Percentiles rank a stretch among this genome's conserved stretches.
phyloP scores from a whole-genome alignment of 2,329 filamentous ascomycete species.

The Pseudocercospora eumusae region DNA sequence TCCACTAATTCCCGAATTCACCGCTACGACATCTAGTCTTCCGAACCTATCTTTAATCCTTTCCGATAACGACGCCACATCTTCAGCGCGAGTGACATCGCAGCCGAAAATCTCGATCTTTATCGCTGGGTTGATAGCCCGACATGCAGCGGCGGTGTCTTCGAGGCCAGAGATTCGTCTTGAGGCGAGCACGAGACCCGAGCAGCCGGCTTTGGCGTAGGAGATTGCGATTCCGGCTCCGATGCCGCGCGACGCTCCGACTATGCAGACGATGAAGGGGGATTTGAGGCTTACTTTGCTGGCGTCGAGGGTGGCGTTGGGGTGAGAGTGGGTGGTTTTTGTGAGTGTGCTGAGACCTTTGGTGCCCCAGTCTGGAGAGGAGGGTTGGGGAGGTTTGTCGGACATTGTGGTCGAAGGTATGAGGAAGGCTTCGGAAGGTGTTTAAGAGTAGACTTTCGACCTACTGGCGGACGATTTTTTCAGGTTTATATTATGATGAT shows the following conservation, averaged over 20 bases:
- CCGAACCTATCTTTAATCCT: slow-evolving; percentile 24
- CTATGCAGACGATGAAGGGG: slow-evolving; percentile 40
- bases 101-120: slow-evolving; percentile 35
- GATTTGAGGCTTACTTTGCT: slow-evolving; percentile 28
- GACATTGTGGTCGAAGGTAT: neutral
- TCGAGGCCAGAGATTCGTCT: slow-evolving; percentile 37
- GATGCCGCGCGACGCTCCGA: slow-evolving; percentile 44
- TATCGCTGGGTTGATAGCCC: slow-evolving; percentile 30
- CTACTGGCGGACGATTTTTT: neutral
- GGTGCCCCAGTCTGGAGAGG: slow-evolving; percentile 21
- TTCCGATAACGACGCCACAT: slow-evolving; percentile 28
- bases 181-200: slow-evolving; percentile 41
- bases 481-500: neutral
- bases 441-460: neutral
- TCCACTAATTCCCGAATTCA: slow-evolving; percentile 34
- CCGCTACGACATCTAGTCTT: slow-evolving; percentile 32
- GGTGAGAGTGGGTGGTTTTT: slow-evolving; percentile 18
- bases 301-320: slow-evolving; percentile 16
- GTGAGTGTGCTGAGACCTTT: slow-evolving; percentile 15
- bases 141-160: slow-evolving; percentile 33
- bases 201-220: slow-evolving; percentile 41
- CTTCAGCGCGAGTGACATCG: slow-evolving; percentile 30
- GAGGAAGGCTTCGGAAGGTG: too few relatives aligned
- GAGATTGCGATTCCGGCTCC: slow-evolving; percentile 40
- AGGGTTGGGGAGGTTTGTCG: neutral